Evolutionary conservation across 345 rosid genomes (phyloP).

Genomic region (Microcos paniculata): DNA sequence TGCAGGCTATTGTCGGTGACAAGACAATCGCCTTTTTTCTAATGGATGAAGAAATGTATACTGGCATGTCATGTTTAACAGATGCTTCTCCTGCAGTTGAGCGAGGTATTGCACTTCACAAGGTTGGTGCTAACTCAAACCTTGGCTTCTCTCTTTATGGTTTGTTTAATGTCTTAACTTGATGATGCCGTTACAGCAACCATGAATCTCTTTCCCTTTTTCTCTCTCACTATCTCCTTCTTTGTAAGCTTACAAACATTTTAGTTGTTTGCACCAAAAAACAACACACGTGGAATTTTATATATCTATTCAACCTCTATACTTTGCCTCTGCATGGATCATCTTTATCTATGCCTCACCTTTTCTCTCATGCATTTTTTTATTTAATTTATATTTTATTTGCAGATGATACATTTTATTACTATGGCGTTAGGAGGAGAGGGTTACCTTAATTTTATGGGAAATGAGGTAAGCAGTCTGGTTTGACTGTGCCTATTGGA

Average conservation of each 20-base stretch:
- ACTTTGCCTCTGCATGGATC: neutral
- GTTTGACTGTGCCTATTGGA: neutral
- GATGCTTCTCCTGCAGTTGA: constrained; percentile 55
- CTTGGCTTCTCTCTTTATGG: neutral
- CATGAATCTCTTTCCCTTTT: neutral
- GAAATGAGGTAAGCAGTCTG: constrained; percentile 61
- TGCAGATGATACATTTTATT: constrained; percentile 76
- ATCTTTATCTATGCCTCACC: neutral
- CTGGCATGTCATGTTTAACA: constrained; percentile 67
- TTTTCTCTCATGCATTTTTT: neutral
- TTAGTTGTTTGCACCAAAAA: neutral
- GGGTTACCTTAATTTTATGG: constrained; percentile 85
- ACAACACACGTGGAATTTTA: neutral
- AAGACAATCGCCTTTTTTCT: constrained; percentile 66
- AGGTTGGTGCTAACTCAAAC: constrained; percentile 37
- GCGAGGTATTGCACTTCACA: constrained; percentile 76
- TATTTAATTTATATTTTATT: neutral
- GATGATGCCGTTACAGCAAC: neutral
- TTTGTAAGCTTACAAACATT: neutral
- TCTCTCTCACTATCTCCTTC: neutral
- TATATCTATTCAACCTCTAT: constrained; percentile 10
- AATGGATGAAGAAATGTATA: constrained; percentile 77
- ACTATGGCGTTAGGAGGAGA: constrained; percentile 85
- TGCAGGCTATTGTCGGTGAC: constrained; percentile 80
- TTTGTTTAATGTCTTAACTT: neutral